Conservation (phyloP, 768 basidiomycete species). For the Hypsizygus marmoreus region DNA sequence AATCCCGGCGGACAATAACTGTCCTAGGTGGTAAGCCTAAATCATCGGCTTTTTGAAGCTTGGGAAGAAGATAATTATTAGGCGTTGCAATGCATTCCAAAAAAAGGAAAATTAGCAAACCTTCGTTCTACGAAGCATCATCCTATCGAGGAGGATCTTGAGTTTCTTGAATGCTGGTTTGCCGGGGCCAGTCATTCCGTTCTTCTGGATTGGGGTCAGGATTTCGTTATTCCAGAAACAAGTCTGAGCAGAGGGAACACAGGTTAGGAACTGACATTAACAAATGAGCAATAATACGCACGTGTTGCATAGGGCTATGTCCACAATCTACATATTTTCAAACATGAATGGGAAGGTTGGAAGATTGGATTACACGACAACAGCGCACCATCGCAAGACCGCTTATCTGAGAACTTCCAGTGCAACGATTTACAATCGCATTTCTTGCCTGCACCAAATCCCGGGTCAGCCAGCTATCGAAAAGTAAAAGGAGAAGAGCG, state of each 20-base stretch:
- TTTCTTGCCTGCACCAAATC: constrained; percentile 64
- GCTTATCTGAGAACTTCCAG: constrained; percentile 88
- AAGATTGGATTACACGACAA: not conserved
- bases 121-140: constrained; percentile 95
- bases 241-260: constrained; percentile 45
- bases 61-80: not conserved
- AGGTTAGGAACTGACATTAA: constrained; percentile 10
- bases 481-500: not conserved
- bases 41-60: constrained; percentile 96
- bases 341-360: too few relatives aligned
- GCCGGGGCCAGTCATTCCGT: constrained; percentile 82
- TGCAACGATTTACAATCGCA: constrained; percentile 96
- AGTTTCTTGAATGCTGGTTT: constrained; percentile 88
- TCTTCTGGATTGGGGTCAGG: constrained; percentile 91
- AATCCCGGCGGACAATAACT: constrained; percentile 84
- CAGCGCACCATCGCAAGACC: constrained; percentile 74
- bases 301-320: constrained; percentile 85
- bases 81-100: not conserved
- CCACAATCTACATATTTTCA: constrained; percentile 72
- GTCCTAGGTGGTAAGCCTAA: constrained; percentile 92
- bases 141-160: constrained; percentile 82
- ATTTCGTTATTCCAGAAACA: constrained; percentile 99
- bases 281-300: constrained; percentile 32
- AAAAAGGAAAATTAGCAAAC: constrained; percentile 31
- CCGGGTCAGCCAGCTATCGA: not conserved